Evolutionary conservation across 202 grass and related monocot species (phyloP).

Genomic region (Sporobolus alterniflorus): DNA sequence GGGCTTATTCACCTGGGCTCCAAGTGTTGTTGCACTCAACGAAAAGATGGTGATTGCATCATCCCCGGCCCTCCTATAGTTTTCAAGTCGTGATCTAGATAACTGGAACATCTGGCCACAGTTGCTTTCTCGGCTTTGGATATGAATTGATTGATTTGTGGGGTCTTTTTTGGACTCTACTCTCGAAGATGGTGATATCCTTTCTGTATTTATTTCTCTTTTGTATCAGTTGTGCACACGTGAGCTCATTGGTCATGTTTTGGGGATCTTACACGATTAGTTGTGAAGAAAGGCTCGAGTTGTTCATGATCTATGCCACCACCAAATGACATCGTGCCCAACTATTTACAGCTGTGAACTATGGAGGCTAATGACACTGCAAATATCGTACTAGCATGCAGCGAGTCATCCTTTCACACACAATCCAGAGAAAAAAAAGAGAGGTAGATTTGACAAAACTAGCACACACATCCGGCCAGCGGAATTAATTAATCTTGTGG

Average conservation of each 20-base stretch:
- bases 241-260: too few species aligned
- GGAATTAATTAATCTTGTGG: too few species aligned
- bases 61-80: neutral
- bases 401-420: neutral
- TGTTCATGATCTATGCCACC: too few species aligned
- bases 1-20: slow-evolving; percentile 8
- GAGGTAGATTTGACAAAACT: neutral
- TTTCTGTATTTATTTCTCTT: neutral
- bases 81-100: slow-evolving; percentile 33
- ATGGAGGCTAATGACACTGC: neutral
- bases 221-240: too few species aligned
- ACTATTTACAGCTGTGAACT: neutral
- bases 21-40: slow-evolving; percentile 52
- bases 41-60: slow-evolving; percentile 44
- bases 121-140: slow-evolving; percentile 8
- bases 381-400: neutral
- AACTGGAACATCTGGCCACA: neutral
- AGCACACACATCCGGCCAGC: too few species aligned
- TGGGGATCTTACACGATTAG: too few species aligned
- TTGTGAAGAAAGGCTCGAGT: neutral
- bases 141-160: neutral
- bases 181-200: neutral
- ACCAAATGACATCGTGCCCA: neutral
- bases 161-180: neutral
- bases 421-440: neutral